phyloP scores from a whole-genome alignment of 495 filamentous ascomycete species.

The Xylaria longipes region DNA sequence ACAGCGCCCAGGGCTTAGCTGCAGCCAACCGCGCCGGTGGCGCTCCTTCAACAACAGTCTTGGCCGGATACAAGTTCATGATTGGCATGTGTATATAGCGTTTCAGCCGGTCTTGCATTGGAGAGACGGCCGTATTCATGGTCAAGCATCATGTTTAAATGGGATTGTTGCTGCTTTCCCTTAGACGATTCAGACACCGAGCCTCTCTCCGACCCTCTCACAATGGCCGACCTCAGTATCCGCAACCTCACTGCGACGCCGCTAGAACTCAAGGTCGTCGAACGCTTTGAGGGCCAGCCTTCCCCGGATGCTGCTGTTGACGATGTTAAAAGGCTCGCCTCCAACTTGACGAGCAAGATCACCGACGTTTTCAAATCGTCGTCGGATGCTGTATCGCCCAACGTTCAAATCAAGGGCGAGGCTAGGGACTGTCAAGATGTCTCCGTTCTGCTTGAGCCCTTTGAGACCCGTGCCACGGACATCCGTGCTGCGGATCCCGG shows the following conservation, averaged over 20 bases:
- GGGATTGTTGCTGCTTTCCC: constrained; percentile 21
- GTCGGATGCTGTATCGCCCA: constrained; percentile 30
- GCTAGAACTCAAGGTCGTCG: constrained; percentile 74
- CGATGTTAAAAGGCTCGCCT: constrained; percentile 44
- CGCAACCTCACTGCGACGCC: constrained; percentile 84
- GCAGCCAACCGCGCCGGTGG: constrained; percentile 26
- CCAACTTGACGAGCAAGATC: constrained; percentile 60
- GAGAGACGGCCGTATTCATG: constrained; percentile 27
- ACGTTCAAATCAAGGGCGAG: constrained; percentile 31
- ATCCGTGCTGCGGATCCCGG: constrained; percentile 45
- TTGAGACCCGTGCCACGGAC: constrained; percentile 43
- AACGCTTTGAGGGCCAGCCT: constrained; percentile 67
- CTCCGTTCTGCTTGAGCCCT: constrained; percentile 44
- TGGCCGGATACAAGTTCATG: constrained; percentile 10
- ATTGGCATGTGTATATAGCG: constrained; percentile 7
- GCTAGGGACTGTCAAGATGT: constrained; percentile 42
- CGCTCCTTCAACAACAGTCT: constrained; percentile 13
- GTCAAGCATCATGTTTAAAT: constrained; percentile 22
- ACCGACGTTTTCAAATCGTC: constrained; percentile 47
- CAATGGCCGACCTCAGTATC: constrained; percentile 67
- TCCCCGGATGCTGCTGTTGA: constrained; percentile 9
- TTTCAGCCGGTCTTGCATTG: constrained; percentile 20
- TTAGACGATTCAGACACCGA: constrained; percentile 20
- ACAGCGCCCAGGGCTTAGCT: constrained; percentile 22
- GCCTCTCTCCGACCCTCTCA: constrained; percentile 8